Evolutionary conservation across 106 monocot genomes (phyloP).

Genomic region (Triglochin maritima): DNA sequence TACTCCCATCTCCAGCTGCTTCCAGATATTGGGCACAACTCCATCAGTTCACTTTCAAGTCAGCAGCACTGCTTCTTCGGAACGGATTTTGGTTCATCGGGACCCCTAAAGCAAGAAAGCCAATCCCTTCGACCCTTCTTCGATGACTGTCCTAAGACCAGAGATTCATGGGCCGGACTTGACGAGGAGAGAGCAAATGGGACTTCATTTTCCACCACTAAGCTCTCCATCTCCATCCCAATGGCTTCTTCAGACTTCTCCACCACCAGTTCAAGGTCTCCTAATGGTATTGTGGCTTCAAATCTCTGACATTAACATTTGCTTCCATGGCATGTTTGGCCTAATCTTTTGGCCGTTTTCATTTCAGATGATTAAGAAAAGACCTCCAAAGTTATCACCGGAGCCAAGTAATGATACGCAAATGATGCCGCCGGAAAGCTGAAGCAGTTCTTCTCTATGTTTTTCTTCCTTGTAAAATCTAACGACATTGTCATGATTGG

Average conservation of each 20-base stretch:
- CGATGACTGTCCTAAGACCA: constrained; percentile 65
- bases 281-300: constrained; percentile 27
- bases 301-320: background rate
- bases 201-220: constrained; percentile 50
- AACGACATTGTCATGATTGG: too few relatives aligned
- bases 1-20: constrained; percentile 31
- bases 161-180: constrained; percentile 50
- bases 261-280: constrained; percentile 50
- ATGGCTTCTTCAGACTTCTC: constrained; percentile 80
- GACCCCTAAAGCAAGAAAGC: constrained; percentile 23
- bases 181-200: constrained; percentile 45
- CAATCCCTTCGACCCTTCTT: constrained; percentile 63
- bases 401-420: too few relatives aligned
- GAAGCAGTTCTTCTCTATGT: too few relatives aligned
- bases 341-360: too few relatives aligned
- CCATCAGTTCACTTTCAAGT: constrained; percentile 36
- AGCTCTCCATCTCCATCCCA: constrained; percentile 79
- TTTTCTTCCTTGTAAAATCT: too few relatives aligned
- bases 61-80: constrained; percentile 38
- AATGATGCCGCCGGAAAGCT: too few relatives aligned
- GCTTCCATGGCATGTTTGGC: too few relatives aligned
- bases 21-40: constrained; percentile 24
- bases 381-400: too few relatives aligned
- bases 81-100: constrained; percentile 20
- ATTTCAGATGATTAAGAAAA: too few relatives aligned